Evolutionary conservation across 1,139 yeast species (phyloP).

Genomic region (Geotrichum bryndzae): DNA sequence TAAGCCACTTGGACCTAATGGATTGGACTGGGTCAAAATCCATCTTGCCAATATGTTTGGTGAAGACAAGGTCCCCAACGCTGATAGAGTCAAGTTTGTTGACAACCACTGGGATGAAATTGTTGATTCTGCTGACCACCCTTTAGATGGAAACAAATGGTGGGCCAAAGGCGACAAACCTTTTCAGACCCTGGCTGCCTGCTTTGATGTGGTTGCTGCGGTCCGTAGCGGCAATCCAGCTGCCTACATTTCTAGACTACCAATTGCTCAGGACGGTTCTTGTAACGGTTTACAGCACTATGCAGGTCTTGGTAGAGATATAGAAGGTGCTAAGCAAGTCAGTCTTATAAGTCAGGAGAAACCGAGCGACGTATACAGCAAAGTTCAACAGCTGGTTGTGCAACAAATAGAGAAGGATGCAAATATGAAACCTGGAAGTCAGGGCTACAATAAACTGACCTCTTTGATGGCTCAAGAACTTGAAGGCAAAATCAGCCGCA

Average conservation of each 20-base stretch:
- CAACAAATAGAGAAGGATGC: conserved; percentile 45
- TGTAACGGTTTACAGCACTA: conserved; percentile 74
- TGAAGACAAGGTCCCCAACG: conserved; percentile 51
- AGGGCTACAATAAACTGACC: conserved; percentile 2
- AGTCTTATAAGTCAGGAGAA: conserved; percentile 44
- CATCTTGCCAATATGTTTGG: conserved; percentile 67
- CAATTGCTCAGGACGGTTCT: conserved; percentile 70
- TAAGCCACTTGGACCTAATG: conserved; percentile 48
- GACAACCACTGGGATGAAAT: conserved; percentile 47
- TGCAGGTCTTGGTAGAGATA: conserved; percentile 69
- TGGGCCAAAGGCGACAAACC: conserved; percentile 65
- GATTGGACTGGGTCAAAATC: conserved; percentile 59
- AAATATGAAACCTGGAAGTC: conserved; percentile 19
- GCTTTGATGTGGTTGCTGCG: conserved; percentile 46
- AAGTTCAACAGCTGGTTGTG: conserved; percentile 52
- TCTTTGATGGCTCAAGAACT: conserved; percentile 42
- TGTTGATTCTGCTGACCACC: conserved; percentile 47
- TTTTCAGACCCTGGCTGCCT: conserved; percentile 61
- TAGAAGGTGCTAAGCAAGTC: conserved; percentile 62
- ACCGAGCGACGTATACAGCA: conserved; percentile 60
- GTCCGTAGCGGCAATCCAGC: conserved; percentile 13
- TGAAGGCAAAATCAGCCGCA: conserved; percentile 61
- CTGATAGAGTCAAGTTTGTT: conserved; percentile 49
- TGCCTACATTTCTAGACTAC: conserved; percentile 47
- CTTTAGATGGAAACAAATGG: conserved; percentile 43